These are phyloP conservation scores for Larix sibirica DNA, from an alignment of 83 land plant species.

Conservation along the genomic window DNA sequence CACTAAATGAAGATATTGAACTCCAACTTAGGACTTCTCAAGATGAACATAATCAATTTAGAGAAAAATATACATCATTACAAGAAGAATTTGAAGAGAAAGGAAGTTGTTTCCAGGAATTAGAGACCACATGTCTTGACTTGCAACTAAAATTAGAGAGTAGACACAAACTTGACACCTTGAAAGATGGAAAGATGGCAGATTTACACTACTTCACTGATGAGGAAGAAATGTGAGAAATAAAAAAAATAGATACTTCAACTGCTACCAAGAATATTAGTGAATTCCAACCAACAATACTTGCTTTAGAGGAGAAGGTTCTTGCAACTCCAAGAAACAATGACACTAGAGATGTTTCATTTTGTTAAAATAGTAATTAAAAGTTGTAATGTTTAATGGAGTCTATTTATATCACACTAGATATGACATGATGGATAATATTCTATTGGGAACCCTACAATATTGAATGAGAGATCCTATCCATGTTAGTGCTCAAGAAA, in stretches of 20 bases:
- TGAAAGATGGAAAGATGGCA: neutral
- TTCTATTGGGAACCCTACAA: no score
- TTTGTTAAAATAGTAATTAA: no score
- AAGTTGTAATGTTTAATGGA: no score
- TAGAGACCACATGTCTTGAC: slow-evolving; percentile 60
- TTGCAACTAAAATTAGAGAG: slow-evolving; percentile 58
- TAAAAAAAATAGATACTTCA: neutral
- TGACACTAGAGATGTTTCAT: no score
- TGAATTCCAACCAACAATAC: no score
- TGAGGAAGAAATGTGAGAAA: neutral
- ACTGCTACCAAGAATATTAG: no score
- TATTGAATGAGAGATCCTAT: no score
- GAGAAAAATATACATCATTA: slow-evolving; percentile 42
- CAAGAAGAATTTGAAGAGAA: slow-evolving; percentile 58
- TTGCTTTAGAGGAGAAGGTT: no score
- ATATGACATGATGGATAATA: slow-evolving; percentile 81
- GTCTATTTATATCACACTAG: slow-evolving; percentile 95
- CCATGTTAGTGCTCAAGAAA: no score
- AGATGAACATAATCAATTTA: slow-evolving; percentile 39
- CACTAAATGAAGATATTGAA: slow-evolving; percentile 43
- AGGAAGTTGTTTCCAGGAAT: slow-evolving; percentile 40
- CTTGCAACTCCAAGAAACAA: no score
- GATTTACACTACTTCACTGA: neutral
- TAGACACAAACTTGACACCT: neutral
- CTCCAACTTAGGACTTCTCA: slow-evolving; percentile 37